Base-by-base conservation (phyloP, 441 rosid species). In the Flueggea neowawraea region DNA sequence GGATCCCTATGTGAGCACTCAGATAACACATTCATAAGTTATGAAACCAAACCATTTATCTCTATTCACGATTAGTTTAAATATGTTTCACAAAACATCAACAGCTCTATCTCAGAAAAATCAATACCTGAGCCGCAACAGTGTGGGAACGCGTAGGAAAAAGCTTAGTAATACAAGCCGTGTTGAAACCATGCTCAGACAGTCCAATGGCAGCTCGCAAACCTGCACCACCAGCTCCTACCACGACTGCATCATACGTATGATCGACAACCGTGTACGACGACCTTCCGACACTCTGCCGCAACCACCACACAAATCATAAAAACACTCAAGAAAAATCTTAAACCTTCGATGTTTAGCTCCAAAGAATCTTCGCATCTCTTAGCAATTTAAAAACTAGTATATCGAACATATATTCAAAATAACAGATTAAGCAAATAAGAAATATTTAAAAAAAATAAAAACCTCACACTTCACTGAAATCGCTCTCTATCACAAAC, bases 211-310 rank as follows among this genome's bases (percentile, higher is more conserved):
- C 96, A 11, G 99, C 96, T 68, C 97, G 75, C 70, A 91, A 78
- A 49, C 99, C 97, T 0, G 97, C 99, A 54, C 99, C 99, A 63
- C 99, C 99, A 36, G 97, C 99, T 75, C 99, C 97, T 4, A 91
- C 96, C 31, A 94, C 97, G 4, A 94, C 83, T 8, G 99, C 97
- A 68, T 94, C 99, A 14, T 94, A 94, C 15, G 93, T 83, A 76
- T 94, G 99, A 84, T 94, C 96, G 16, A 90, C 97, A 60, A 94
- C 63, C 50, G 97, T 94, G 73, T 94, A 93, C 6, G 85, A 76
- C 14, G 81, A 73, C 41, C 67, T 50, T 43, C 72, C 86, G 39
- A 73, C 80, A 54, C 71, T 69, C 90, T 86, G 80, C 47, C 53
- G 56, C 53, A 69, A 57, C 12, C 43, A 45, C 31, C 43, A 16